Evolutionary conservation across 768 basidiomycete genomes (phyloP).

Genomic region (Termitomyces sp.): DNA sequence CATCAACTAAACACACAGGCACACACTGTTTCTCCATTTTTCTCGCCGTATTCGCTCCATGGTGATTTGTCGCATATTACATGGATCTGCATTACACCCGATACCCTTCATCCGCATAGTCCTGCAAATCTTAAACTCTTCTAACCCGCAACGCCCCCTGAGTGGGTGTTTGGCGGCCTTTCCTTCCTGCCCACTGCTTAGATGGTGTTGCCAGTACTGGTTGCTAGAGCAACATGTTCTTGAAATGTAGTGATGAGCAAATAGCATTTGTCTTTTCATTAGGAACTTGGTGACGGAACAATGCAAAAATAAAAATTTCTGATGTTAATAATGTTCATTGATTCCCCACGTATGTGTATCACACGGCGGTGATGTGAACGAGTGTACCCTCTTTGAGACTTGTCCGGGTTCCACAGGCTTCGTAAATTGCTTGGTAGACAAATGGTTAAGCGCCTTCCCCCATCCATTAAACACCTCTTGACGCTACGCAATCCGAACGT

Average conservation of each 20-base stretch:
- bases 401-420: background rate
- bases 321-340: background rate
- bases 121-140: slow-evolving; percentile 4
- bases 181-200: slow-evolving; percentile 10
- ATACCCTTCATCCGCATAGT: slow-evolving; percentile 14
- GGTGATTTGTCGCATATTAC: slow-evolving; percentile 7
- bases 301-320: too few relatives aligned
- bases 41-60: background rate
- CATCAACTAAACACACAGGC: slow-evolving; percentile 27
- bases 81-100: slow-evolving; percentile 10
- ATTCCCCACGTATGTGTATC: background rate
- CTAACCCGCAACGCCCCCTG: slow-evolving; percentile 14
- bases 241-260: slow-evolving; percentile 13
- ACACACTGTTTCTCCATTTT: background rate
- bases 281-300: background rate
- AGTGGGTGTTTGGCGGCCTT: slow-evolving; percentile 13
- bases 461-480: slow-evolving; percentile 66
- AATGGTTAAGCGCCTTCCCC: slow-evolving; percentile 50
- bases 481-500: slow-evolving; percentile 60
- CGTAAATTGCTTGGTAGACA: background rate
- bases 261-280: background rate
- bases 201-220: slow-evolving; percentile 15
- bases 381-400: background rate
- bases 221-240: slow-evolving; percentile 11
- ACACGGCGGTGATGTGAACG: background rate